Conservation (phyloP, 257 asterid species). For the Ehretia macrophylla region DNA sequence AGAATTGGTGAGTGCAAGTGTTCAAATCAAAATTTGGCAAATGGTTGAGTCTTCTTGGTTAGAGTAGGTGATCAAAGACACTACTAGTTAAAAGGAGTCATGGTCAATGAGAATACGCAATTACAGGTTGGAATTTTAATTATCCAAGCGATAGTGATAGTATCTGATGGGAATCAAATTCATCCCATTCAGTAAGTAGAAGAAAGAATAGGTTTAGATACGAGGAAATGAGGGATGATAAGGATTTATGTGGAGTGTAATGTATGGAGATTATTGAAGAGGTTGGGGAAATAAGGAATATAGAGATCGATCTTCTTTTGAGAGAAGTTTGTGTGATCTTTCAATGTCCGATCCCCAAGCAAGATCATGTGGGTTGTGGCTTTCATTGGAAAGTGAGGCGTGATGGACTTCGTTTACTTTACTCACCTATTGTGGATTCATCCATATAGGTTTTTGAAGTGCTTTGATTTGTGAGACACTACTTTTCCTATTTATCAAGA, state of each 20-base stretch:
- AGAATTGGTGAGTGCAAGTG: slow-evolving; percentile 29
- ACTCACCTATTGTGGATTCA: slow-evolving; percentile 12
- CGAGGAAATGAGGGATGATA: too few relatives aligned
- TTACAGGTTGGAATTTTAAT: too few relatives aligned
- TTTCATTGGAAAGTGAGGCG: slow-evolving; percentile 33
- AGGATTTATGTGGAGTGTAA: slow-evolving; percentile 3
- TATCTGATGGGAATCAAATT: too few relatives aligned
- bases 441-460: slow-evolving; percentile 15
- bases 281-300: slow-evolving; percentile 7
- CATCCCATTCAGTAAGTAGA: too few relatives aligned
- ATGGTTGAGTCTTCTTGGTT: slow-evolving; percentile 21
- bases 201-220: too few relatives aligned
- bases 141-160: too few relatives aligned
- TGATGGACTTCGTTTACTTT: slow-evolving; percentile 16
- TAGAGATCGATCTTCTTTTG: slow-evolving; percentile 26
- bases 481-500: background rate
- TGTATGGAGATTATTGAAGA: background rate
- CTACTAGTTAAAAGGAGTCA: background rate
- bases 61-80: slow-evolving; percentile 13
- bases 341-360: slow-evolving; percentile 45
- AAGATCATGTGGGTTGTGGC: slow-evolving; percentile 43
- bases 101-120: background rate
- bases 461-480: slow-evolving; percentile 16
- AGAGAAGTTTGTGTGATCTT: slow-evolving; percentile 31
- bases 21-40: slow-evolving; percentile 23